Evolutionary conservation across 306 rosid genomes (phyloP).

Genomic region (Senna siamea): DNA sequence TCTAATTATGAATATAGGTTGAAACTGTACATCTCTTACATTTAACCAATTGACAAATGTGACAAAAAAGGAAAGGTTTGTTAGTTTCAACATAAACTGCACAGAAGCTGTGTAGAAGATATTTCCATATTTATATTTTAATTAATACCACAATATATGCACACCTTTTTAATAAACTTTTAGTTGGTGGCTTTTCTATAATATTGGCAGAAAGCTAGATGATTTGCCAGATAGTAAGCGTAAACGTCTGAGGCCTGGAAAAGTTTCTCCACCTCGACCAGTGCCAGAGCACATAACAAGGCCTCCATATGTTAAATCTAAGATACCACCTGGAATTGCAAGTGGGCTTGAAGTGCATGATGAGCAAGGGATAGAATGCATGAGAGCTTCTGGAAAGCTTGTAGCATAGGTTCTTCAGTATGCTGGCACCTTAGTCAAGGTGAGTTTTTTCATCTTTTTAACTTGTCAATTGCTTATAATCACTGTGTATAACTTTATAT

Average conservation of each 20-base stretch:
- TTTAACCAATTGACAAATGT: conserved; percentile 8
- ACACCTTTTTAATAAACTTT: background rate
- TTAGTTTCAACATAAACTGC: background rate
- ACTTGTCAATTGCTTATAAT: conserved; percentile 4
- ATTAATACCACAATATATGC: conserved; percentile 1
- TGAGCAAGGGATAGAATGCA: conserved; percentile 76
- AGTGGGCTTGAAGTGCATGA: conserved; percentile 87
- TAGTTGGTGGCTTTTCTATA: conserved; percentile 29
- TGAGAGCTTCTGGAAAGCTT: conserved; percentile 95
- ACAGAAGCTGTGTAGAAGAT: background rate
- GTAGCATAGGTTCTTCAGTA: conserved; percentile 94
- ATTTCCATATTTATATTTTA: background rate
- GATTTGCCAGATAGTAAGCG: conserved; percentile 57
- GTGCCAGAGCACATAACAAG: conserved; percentile 69
- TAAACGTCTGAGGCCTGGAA: conserved; percentile 77
- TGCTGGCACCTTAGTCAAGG: conserved; percentile 95
- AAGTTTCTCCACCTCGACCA: conserved; percentile 71
- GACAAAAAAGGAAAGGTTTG: background rate
- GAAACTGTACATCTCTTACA: background rate
- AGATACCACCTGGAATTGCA: conserved; percentile 65
- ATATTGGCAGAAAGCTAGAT: conserved; percentile 60
- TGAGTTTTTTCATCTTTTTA: conserved; percentile 42
- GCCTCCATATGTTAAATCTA: conserved; percentile 84
- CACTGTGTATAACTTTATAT: conserved; percentile 12
- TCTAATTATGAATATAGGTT: background rate